Evolutionary conservation across 148 eudicot species (phyloP), one percentile per base, ranked within the genome.

Genomic region (Chenopodium album): DNA sequence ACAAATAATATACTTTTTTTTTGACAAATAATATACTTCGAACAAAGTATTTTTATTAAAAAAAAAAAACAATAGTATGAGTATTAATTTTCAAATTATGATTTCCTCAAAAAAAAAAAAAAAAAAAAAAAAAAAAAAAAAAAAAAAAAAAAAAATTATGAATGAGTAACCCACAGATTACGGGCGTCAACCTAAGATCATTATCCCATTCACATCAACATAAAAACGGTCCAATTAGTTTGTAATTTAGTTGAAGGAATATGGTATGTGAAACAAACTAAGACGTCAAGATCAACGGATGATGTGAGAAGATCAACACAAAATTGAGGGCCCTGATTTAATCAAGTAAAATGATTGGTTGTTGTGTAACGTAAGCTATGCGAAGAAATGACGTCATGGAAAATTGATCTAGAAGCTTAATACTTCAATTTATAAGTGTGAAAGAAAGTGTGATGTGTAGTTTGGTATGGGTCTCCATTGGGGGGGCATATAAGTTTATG

Each of bases 401-500:
- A 46, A 11, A 26, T 46, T 73, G 32, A 73, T 73, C 76, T 4
- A 73, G 76, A 73, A 73, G 31, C 75, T 71, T 9, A 34, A 12
- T 65, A n/a, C 1, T 65, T 65, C 10, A 9, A 26, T 31, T 31
- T 34, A 34, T 31, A 1, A 67, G 34, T 17, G 60, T 2, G 22
- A 56, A 41, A 56, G 14, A 56, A 48, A 4, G 60, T 56, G 22
- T 56, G 62, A 13, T 26, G 44, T 41, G 7, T 41, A 41, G 7
- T 41, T n/a, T 28, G 11, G 74, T 71, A 71, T 37, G 74, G 79
- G 79, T 77, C 54, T 54, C 69, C 79, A 77, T 77, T 77, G 10
- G n/a, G 79, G 70, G 34, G 32, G 79, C 79, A 77, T 41, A 41
- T 41, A 41, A 41, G 5, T 41, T 7, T 41, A 4, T 77, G 56